These are phyloP conservation scores for Suhomyces bokatorum DNA, from an alignment of 1,139 yeast genomes.

Conservation along the genomic window DNA sequence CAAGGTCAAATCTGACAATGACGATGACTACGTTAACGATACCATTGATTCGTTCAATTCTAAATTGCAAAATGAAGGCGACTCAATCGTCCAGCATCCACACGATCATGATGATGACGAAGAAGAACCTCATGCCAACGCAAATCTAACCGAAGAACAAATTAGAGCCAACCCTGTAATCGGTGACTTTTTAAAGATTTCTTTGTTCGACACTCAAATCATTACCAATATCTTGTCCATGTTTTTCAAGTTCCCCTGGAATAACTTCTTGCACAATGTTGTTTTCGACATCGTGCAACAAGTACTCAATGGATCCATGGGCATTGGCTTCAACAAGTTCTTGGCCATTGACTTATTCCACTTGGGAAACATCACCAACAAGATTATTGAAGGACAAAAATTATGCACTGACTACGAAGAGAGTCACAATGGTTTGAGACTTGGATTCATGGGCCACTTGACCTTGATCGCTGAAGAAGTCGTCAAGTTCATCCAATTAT, in stretches of 20 bases:
- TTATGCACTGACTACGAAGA: slow-evolving; percentile 69
- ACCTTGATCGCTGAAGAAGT: slow-evolving; percentile 96
- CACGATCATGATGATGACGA: slow-evolving; percentile 33
- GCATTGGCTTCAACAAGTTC: slow-evolving; percentile 81
- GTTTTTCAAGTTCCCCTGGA: slow-evolving; percentile 96
- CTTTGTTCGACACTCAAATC: slow-evolving; percentile 79
- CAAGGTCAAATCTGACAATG: slow-evolving; percentile 14
- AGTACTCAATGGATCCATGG: slow-evolving; percentile 93
- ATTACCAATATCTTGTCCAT: slow-evolving; percentile 74
- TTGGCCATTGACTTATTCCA: slow-evolving; percentile 85
- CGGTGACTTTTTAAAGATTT: slow-evolving; percentile 86
- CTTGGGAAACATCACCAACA: slow-evolving; percentile 72
- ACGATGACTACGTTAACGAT: slow-evolving; percentile 37
- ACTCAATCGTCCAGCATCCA: slow-evolving; percentile 26
- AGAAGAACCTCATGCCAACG: slow-evolving; percentile 52
- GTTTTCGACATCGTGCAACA: slow-evolving; percentile 98
- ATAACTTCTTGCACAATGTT: slow-evolving; percentile 93
- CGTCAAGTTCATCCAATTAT: slow-evolving; percentile 83
- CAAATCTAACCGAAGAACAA: slow-evolving; percentile 56
- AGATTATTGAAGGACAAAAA: slow-evolving; percentile 80
- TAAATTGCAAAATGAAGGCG: slow-evolving; percentile 26
- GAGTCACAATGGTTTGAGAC: slow-evolving; percentile 62
- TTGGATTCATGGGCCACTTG: slow-evolving; percentile 97
- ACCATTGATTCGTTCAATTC: slow-evolving; percentile 51
- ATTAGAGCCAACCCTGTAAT: slow-evolving; percentile 75